These are phyloP conservation scores for Cucumis melo DNA, from an alignment of 306 rosid species.

Conservation along the genomic window DNA sequence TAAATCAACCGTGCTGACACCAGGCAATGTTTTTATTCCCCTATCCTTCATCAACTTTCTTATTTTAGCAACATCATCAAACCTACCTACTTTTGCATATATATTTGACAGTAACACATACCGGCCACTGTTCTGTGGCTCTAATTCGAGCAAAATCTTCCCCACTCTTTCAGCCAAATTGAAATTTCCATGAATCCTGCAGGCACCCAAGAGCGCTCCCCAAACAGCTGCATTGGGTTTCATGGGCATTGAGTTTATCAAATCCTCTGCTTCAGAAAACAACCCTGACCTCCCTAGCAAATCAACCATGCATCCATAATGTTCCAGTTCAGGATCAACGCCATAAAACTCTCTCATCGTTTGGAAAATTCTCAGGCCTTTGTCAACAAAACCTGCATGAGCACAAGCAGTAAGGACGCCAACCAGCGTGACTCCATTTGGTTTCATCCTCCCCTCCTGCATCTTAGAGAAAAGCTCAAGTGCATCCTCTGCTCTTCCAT, in stretches of 20 bases:
- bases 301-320: constrained; percentile 45
- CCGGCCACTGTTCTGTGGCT: constrained; percentile 44
- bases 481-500: constrained; percentile 45
- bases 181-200: constrained; percentile 37
- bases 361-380: constrained; percentile 25
- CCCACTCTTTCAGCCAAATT: constrained; percentile 41
- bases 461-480: constrained; percentile 35
- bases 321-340: constrained; percentile 39
- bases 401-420: constrained; percentile 45
- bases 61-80: constrained; percentile 31
- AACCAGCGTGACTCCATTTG: constrained; percentile 30
- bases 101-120: constrained; percentile 44
- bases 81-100: constrained; percentile 40
- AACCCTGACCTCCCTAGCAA: constrained; percentile 47
- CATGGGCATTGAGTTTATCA: constrained; percentile 32
- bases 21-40: constrained; percentile 39
- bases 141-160: constrained; percentile 34
- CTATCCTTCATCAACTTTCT: constrained; percentile 47
- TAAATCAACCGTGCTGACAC: constrained; percentile 33
- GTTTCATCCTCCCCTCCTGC: constrained; percentile 26
- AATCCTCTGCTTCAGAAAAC: constrained; percentile 33
- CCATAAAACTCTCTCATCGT: constrained; percentile 28
- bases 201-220: constrained; percentile 51
- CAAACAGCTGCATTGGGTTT: constrained; percentile 44
- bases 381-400: constrained; percentile 36